These are phyloP conservation scores for Agastache rugosa DNA, from an alignment of 257 asterid species.

Conservation along the genomic window DNA sequence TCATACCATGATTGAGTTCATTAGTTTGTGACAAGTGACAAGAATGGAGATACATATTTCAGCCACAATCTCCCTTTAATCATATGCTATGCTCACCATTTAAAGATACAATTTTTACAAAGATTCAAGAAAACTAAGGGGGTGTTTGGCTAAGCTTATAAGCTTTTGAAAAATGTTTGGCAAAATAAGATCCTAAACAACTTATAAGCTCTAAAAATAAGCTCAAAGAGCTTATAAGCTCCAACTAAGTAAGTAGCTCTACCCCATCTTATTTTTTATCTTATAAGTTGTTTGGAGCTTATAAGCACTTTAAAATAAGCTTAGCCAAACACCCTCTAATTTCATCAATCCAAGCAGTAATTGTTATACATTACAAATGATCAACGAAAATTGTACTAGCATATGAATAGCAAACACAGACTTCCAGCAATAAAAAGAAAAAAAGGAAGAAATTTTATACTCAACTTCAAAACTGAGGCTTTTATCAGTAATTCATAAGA, in stretches of 20 bases:
- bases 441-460: not conserved
- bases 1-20: not conserved
- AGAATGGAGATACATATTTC: not conserved
- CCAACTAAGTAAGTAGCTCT: no score
- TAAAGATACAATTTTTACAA: not conserved
- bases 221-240: no score
- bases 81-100: not conserved
- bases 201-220: no score
- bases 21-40: not conserved
- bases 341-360: not conserved
- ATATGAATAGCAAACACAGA: slow-evolving; percentile 1
- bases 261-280: no score
- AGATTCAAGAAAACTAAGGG: not conserved
- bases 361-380: not conserved
- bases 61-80: not conserved
- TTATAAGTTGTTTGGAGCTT: no score
- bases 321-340: no score
- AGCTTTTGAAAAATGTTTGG: no score
- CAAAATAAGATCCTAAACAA: no score
- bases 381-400: not conserved
- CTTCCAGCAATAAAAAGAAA: not conserved
- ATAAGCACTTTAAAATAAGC: no score
- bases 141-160: no score
- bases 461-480: slow-evolving; percentile 27
- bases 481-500: slow-evolving; percentile 13